Evolutionary conservation across 257 asterid genomes (phyloP).

Genomic region (Penstemon davidsonii): DNA sequence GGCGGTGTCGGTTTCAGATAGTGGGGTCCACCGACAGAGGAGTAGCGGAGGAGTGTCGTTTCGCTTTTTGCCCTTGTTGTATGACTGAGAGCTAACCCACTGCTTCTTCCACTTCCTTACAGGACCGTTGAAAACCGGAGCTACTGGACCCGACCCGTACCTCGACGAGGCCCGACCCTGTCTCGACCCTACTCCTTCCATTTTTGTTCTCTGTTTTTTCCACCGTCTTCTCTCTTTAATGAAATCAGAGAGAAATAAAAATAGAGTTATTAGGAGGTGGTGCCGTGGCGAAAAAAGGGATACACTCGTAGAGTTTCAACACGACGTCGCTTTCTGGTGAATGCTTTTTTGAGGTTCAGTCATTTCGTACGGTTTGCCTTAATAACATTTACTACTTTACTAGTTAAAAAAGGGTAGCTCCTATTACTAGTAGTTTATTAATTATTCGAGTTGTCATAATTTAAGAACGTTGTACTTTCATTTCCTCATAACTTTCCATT

Average conservation of each 20-base stretch:
- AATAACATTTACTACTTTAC: background rate
- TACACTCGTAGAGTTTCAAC: background rate
- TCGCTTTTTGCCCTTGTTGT: conserved; percentile 15
- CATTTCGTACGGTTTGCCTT: conserved; percentile 8
- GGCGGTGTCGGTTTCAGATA: conserved; percentile 22
- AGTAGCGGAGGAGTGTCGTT: conserved; percentile 31
- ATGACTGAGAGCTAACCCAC: conserved; percentile 45
- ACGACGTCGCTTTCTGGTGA: conserved; percentile 4
- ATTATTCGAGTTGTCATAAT: no score
- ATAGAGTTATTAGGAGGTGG: background rate
- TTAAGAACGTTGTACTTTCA: no score
- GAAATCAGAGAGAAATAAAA: no score
- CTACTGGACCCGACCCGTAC: conserved; percentile 36
- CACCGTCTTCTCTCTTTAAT: background rate
- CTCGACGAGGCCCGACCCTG: conserved; percentile 48
- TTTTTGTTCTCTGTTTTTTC: conserved; percentile 8
- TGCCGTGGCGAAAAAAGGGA: background rate
- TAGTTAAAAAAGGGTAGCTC: no score
- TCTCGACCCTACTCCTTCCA: conserved; percentile 53
- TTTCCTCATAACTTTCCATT: no score
- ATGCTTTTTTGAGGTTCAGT: conserved; percentile 17
- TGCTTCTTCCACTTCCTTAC: conserved; percentile 60
- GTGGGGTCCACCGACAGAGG: conserved; percentile 61
- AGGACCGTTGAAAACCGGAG: conserved; percentile 48
- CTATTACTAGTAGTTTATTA: no score